Evolutionary conservation across 768 basidiomycete species (phyloP).

Genomic region (Calocybe indica): DNA sequence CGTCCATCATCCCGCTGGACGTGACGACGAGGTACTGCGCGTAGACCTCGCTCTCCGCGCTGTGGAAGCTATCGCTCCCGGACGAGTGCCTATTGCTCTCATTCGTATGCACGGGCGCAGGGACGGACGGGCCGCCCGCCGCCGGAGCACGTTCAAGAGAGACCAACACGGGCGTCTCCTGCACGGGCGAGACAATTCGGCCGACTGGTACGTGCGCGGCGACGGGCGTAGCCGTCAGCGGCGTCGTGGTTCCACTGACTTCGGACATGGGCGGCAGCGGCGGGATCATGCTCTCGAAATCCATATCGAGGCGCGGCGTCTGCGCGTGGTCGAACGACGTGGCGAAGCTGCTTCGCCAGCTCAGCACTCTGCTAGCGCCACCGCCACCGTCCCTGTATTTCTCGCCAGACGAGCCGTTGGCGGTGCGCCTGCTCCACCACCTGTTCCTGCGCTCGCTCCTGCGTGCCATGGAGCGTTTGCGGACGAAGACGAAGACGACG

Average conservation of each 20-base stretch:
- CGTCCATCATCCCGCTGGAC: conserved; percentile 15
- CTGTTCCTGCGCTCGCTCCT: conserved; percentile 40
- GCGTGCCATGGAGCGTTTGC: conserved; percentile 37
- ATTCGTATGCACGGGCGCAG: too few relatives aligned
- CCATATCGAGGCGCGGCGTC: conserved; percentile 14
- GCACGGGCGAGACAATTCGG: conserved; percentile 7
- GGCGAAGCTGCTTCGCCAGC: conserved; percentile 56
- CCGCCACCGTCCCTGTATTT: conserved; percentile 16
- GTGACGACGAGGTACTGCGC: conserved; percentile 34
- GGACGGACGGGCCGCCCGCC: too few relatives aligned
- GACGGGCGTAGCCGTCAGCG: conserved; percentile 1
- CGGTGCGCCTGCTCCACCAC: conserved; percentile 33
- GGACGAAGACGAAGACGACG: conserved; percentile 35
- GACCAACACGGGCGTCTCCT: conserved; percentile 24
- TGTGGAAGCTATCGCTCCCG: conserved; percentile 8
- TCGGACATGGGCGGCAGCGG: conserved; percentile 52
- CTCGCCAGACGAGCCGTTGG: conserved; percentile 14
- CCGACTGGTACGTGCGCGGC: not conserved
- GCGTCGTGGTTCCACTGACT: conserved; percentile 26
- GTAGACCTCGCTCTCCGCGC: conserved; percentile 26
- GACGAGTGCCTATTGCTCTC: too few relatives aligned
- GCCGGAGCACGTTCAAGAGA: conserved; percentile 13
- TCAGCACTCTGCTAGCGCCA: conserved; percentile 11
- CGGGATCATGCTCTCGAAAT: conserved; percentile 22
- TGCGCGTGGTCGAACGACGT: conserved; percentile 48